Evolutionary conservation across 2,329 filamentous ascomycete genomes (phyloP), one percentile per base, ranked within the genome.

Genomic region (Pseudogymnoascus sp.): DNA sequence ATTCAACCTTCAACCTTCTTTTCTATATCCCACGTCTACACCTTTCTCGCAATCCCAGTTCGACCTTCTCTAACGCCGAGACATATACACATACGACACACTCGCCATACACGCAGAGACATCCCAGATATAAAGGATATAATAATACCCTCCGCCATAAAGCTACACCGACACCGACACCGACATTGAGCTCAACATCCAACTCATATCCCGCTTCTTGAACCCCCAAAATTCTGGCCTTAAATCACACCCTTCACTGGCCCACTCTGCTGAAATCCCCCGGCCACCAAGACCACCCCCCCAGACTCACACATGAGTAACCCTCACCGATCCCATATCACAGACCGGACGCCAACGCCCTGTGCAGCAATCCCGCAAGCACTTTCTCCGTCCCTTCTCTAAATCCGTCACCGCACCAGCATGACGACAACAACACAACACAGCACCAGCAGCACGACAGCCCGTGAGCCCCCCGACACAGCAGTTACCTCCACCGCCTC

Each of bases 391-490:
- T 57, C 50, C 50, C 50, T 9, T 57, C 50, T 57, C 50, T 57
- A 57, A 33, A 57, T 57, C 50, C 50, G 50, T 57, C 50, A 57
- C 50, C 50, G 50, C 50, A 57, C 50, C 50, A 57, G 50, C 50
- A 57, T 57, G 50, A 57, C 50, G 50, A 57, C 50, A 57, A 57
- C 50, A 57, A 33, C 50, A 57, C 50, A 57, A 57, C 50, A 57
- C 50, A 57, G 50, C 50, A 57, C 26, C 50, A 57, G 50, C 50
- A 57, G 50, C 50, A 57, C 50, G 50, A 57, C 50, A 26, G 50
- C 50, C 50, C 50, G 50, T 33, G 50, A 57, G 50, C 50, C 50
- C 50, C 50, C 50, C 28, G 50, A 57, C 28, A 57, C 50, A 33
- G 50, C 50, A 57, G 50, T 57, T 3, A 57, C 50, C n/a, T 57